Percentiles rank a stretch among this genome's conserved stretches.
Conservation (phyloP, 495 filamentous ascomycete species). For the Penicillium diatomitis region DNA sequence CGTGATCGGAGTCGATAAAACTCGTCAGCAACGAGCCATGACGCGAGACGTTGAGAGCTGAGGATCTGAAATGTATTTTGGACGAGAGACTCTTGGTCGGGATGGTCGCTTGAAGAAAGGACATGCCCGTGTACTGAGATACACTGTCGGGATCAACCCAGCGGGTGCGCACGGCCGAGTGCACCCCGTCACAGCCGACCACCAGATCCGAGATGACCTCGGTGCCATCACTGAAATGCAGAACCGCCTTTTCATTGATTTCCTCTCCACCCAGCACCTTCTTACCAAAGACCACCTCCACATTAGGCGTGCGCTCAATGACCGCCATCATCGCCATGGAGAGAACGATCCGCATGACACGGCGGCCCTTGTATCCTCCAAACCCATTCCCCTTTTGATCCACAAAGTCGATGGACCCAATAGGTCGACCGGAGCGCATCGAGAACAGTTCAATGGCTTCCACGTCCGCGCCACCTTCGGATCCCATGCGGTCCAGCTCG, state of each 20-base stretch:
- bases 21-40: constrained; percentile 45
- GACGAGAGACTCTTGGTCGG: constrained; percentile 17
- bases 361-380: constrained; percentile 37
- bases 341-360: constrained; percentile 40
- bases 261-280: constrained; percentile 33
- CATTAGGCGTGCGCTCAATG: constrained; percentile 28
- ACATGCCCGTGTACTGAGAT: constrained; percentile 47
- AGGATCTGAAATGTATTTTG: constrained; percentile 35
- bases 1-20: constrained; percentile 36
- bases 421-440: constrained; percentile 37
- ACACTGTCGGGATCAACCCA: constrained; percentile 43
- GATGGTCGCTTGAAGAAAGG: constrained; percentile 43
- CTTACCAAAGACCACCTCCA: constrained; percentile 33
- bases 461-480: constrained; percentile 37
- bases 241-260: constrained; percentile 26
- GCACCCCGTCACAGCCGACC: constrained; percentile 56
- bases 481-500: constrained; percentile 33
- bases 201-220: constrained; percentile 42
- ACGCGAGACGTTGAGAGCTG: constrained; percentile 44
- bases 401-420: constrained; percentile 37
- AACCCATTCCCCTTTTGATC: constrained; percentile 29
- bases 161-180: constrained; percentile 43
- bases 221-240: constrained; percentile 43
- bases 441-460: constrained; percentile 45
- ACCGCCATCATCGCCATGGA: constrained; percentile 38